Evolutionary conservation across 345 rosid species (phyloP).

Genomic region (Gossypium rotundifolium): DNA sequence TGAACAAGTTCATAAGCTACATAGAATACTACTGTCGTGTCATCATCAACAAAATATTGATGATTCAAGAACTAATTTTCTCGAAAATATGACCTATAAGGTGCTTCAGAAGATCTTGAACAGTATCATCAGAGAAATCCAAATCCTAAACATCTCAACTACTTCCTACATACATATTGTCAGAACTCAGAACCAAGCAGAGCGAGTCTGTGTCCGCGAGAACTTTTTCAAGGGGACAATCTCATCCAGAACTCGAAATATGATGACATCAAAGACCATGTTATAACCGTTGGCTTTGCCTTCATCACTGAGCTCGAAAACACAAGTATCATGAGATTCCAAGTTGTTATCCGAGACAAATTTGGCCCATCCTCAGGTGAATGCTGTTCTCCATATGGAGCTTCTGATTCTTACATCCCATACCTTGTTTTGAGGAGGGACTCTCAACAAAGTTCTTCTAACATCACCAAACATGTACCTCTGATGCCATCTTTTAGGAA

Average conservation of each 20-base stretch:
- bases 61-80: background rate
- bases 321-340: conserved; percentile 9
- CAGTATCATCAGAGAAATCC: background rate
- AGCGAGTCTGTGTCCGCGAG: background rate
- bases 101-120: background rate
- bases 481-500: background rate
- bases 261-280: background rate
- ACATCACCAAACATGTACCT: background rate
- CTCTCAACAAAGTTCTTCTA: background rate
- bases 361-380: background rate
- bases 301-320: background rate
- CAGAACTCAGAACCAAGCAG: background rate
- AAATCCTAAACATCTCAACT: background rate
- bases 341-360: conserved; percentile 10
- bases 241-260: conserved; percentile 1
- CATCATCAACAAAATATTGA: background rate
- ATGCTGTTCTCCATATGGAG: background rate
- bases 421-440: background rate
- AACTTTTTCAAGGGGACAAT: conserved; percentile 1
- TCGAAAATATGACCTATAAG: background rate
- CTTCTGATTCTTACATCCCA: background rate
- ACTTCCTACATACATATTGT: background rate
- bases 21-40: background rate
- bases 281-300: background rate
- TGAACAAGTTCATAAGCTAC: background rate